Percentiles rank a stretch among this genome's conserved stretches.
These are phyloP conservation scores for Solanum paucissectum DNA, from an alignment of 257 asterid species.

Conservation along the genomic window DNA sequence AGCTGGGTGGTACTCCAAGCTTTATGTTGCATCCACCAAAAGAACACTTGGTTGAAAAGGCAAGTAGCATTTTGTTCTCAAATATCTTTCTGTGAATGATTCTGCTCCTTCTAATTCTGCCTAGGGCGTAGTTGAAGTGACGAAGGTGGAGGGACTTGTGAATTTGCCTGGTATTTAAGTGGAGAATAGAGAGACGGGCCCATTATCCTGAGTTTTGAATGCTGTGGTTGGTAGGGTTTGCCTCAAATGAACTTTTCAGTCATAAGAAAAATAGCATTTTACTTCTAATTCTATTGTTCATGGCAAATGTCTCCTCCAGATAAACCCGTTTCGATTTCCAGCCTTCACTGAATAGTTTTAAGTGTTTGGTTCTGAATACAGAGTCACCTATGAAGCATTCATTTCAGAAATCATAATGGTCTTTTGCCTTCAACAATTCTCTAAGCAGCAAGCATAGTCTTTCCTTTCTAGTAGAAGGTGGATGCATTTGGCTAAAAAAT, in stretches of 20 bases:
- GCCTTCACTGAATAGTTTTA: background rate
- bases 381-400: background rate
- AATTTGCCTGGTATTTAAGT: background rate
- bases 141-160: background rate
- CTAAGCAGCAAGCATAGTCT: background rate
- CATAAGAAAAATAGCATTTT: background rate
- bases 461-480: background rate
- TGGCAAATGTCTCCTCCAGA: background rate
- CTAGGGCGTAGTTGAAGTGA: background rate
- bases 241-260: background rate
- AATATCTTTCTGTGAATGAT: background rate
- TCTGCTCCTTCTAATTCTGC: background rate
- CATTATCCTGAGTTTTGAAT: background rate
- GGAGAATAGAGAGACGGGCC: background rate
- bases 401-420: background rate
- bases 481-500: background rate
- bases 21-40: slow-evolving; percentile 44
- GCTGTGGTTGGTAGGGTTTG: background rate
- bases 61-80: slow-evolving; percentile 17
- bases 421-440: background rate
- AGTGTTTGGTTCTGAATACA: background rate
- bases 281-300: background rate
- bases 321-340: background rate
- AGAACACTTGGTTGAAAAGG: slow-evolving; percentile 65
- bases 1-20: slow-evolving; percentile 34